Conservation (phyloP, 2,329 filamentous ascomycete species). For the Nigrograna mackinnonii region DNA sequence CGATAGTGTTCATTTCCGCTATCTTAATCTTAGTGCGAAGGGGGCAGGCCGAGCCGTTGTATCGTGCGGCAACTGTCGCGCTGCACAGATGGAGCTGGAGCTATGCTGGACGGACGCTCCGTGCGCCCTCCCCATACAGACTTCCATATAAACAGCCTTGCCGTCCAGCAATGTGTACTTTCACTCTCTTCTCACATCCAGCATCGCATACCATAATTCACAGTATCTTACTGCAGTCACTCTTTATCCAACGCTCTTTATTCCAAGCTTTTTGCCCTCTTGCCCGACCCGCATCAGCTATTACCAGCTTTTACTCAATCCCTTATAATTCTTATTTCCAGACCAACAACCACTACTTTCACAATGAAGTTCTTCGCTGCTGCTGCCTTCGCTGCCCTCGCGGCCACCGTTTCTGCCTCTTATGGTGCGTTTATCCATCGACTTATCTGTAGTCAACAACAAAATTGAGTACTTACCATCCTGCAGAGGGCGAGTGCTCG, state of each 20-base stretch:
- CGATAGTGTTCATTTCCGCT: too few species aligned
- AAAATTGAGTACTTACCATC: constrained; percentile 2
- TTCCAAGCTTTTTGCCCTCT: constrained; percentile 12
- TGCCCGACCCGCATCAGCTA: too few species aligned
- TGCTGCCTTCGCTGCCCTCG: constrained; percentile 26
- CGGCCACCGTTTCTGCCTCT: constrained; percentile 28
- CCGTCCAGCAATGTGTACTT: too few species aligned
- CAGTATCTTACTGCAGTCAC: constrained; percentile 34
- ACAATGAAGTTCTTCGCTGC: constrained; percentile 37
- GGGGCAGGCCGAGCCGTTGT: too few species aligned
- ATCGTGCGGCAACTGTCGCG: too few species aligned
- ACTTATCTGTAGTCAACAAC: not conserved
- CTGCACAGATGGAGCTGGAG: too few species aligned
- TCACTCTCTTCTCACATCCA: constrained; percentile 19
- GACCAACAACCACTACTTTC: constrained; percentile 13
- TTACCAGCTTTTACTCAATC: constrained; percentile 1
- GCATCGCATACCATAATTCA: constrained; percentile 20
- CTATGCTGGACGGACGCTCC: too few species aligned
- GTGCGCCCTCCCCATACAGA: too few species aligned
- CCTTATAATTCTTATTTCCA: constrained; percentile 2
- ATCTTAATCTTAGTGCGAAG: too few species aligned
- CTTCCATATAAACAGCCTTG: constrained; percentile 11
- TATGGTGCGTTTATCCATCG: constrained; percentile 7
- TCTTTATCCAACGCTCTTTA: constrained; percentile 21
- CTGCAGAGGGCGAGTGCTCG: constrained; percentile 23